Base-by-base conservation (phyloP, 306 rosid species). In the Lablab purpureus region DNA sequence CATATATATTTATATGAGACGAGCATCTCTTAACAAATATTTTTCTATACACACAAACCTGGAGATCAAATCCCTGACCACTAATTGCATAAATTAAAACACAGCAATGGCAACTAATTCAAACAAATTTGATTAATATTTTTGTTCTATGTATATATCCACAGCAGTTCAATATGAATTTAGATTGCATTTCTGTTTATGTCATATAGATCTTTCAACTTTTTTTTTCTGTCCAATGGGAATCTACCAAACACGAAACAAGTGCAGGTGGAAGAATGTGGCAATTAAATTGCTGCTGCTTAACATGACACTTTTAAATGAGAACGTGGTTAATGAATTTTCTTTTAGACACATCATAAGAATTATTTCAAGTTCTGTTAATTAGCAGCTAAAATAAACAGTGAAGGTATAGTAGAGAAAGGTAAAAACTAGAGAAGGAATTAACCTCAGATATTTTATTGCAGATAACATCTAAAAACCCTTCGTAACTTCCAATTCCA, bases 391-490 rank as follows among this genome's bases (percentile, higher is more conserved):
- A 32, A 32, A 9, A 40, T 9, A n/a, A 5, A 0, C 5, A 50
- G 25, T 23, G 30, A 37, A 40, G 25, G 40, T 36, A 21, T 2
- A 19, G 36, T 18, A 32, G 30, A 19, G 3, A 34, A 10, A 12
- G 12, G 7, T 15, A 4, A 43, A 34, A 40, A 2, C 45, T 40
- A 14, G 30, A 59, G n/a, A 74, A 19, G 30, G 55, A 40, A 40
- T 2, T 40, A 59, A 79, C 83, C 83, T 79, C 7, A 8, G 36
- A 25, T 10, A 79, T 79, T 37, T 11, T 22, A 1, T 62, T 3
- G 14, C n/a, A 23, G 36, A 58, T 36, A 62, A 36, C 23, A 66
- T 62, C 6, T 23, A 36, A 9, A 51, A 25, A 23, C 23, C 11
- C 23, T 7, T 7, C 0, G n/a, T 43, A 34, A 41, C 18, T 28